These are phyloP conservation scores for Phytopythium vexans DNA, from an alignment of 352 stramenopile species.

Conservation along the genomic window DNA sequence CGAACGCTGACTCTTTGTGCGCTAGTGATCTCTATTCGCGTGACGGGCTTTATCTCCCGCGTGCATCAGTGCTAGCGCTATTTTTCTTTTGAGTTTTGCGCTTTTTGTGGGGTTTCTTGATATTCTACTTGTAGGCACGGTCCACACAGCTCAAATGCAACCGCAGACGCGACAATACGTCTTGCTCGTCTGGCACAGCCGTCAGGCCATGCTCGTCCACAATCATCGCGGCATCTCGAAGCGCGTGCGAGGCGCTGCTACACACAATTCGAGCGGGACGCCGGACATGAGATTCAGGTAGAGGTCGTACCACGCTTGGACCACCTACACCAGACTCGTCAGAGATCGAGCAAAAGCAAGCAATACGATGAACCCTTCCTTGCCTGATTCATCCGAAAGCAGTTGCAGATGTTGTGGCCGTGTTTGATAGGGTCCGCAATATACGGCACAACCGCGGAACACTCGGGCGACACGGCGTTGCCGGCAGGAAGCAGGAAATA, in stretches of 20 bases:
- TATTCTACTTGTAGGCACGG: neutral
- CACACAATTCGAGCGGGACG: slow-evolving; percentile 19
- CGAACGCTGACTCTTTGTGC: neutral
- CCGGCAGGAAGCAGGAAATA: slow-evolving; percentile 65
- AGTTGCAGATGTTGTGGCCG: slow-evolving; percentile 70
- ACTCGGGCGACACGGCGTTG: slow-evolving; percentile 30
- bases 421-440: slow-evolving; percentile 74
- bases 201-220: neutral
- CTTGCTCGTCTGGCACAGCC: neutral
- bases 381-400: slow-evolving; percentile 82
- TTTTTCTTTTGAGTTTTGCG: neutral
- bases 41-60: neutral
- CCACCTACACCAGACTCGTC: slow-evolving; percentile 17
- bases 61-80: neutral
- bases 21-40: neutral
- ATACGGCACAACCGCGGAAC: slow-evolving; percentile 47
- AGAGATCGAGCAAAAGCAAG: no score
- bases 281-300: slow-evolving; percentile 37
- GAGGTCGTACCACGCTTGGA: slow-evolving; percentile 39
- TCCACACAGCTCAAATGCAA: no score
- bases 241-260: slow-evolving; percentile 5
- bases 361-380: neutral
- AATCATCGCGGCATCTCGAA: neutral
- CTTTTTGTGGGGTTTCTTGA: neutral
- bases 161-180: no score